Conservation (phyloP, 805 yeast genomes). For the Torulaspora gathmanii region DNA sequence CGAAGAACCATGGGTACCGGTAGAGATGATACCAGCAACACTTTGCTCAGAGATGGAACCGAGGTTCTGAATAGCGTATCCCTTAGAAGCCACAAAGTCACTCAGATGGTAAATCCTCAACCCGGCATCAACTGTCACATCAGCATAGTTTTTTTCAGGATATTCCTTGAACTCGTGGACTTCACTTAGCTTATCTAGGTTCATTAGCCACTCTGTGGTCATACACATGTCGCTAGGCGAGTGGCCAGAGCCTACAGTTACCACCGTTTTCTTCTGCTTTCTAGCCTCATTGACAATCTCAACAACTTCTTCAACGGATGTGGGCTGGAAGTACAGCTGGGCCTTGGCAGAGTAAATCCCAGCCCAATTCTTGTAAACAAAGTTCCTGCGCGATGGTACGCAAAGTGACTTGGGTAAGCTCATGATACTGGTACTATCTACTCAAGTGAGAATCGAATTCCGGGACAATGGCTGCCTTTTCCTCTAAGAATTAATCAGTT, state of each 20-base stretch:
- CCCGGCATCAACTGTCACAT: constrained; percentile 94
- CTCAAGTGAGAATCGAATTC: no score
- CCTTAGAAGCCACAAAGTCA: constrained; percentile 54
- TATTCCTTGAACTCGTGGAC: constrained; percentile 48
- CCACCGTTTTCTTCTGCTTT: constrained; percentile 54
- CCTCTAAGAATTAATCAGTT: neutral
- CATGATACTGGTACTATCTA: constrained; percentile 1
- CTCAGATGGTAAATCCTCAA: constrained; percentile 71
- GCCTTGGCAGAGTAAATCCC: constrained; percentile 79
- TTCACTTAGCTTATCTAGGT: constrained; percentile 68
- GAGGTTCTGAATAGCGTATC: constrained; percentile 80
- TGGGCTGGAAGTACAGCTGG: constrained; percentile 74
- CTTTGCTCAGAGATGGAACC: constrained; percentile 95
- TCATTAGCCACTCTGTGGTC: constrained; percentile 84
- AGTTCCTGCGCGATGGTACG: constrained; percentile 30
- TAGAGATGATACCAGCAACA: constrained; percentile 90
- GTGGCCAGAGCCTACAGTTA: constrained; percentile 90
- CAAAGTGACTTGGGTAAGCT: constrained; percentile 7
- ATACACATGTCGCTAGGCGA: constrained; percentile 90
- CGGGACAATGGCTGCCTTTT: no score
- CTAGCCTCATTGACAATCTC: constrained; percentile 65
- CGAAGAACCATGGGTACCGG: constrained; percentile 96
- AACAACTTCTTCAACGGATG: constrained; percentile 59
- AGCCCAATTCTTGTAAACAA: constrained; percentile 65
- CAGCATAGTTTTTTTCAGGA: constrained; percentile 65